Evolutionary conservation across 139 green algal species (phyloP).

Genomic region (Mychonastes homosphaera): DNA sequence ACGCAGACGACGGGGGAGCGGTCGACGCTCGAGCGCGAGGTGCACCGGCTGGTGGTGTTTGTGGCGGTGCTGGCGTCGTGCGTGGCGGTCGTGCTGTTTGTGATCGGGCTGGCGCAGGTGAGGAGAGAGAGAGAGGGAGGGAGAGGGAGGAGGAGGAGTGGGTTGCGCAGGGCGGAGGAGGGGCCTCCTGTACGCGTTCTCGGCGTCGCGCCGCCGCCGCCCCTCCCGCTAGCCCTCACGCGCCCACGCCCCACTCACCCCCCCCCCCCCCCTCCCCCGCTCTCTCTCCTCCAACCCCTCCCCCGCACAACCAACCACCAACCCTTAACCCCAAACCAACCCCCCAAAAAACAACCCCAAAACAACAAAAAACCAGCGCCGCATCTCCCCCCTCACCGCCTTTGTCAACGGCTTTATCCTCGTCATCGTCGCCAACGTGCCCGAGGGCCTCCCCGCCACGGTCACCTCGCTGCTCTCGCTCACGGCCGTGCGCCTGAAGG

Average conservation of each 20-base stretch:
- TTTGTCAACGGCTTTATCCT: constrained; percentile 35
- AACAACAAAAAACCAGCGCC: no score
- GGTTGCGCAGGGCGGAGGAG: no score
- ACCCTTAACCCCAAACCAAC: no score
- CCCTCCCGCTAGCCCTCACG: no score
- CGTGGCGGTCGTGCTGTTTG: constrained; percentile 26
- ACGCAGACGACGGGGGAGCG: constrained; percentile 12
- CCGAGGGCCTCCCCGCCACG: constrained; percentile 31
- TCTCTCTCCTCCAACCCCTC: no score
- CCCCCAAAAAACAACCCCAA: background rate
- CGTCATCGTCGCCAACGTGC: constrained; percentile 34
- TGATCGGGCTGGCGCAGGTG: constrained; percentile 13
- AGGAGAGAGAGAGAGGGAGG: no score
- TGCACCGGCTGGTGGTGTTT: constrained; percentile 29
- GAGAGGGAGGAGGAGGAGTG: no score
- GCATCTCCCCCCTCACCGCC: constrained; percentile 9
- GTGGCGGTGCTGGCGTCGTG: constrained; percentile 19
- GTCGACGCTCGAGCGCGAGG: constrained; percentile 18
- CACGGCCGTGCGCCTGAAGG: constrained; percentile 23
- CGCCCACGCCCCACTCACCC: no score
- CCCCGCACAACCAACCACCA: no score
- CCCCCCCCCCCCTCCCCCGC: no score
- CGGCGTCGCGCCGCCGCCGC: no score
- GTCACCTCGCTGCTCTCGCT: constrained; percentile 27
- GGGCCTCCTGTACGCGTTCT: no score